phyloP scores from a whole-genome alignment of 768 basidiomycete species.

The Xerocomus brunneocitrinus region DNA sequence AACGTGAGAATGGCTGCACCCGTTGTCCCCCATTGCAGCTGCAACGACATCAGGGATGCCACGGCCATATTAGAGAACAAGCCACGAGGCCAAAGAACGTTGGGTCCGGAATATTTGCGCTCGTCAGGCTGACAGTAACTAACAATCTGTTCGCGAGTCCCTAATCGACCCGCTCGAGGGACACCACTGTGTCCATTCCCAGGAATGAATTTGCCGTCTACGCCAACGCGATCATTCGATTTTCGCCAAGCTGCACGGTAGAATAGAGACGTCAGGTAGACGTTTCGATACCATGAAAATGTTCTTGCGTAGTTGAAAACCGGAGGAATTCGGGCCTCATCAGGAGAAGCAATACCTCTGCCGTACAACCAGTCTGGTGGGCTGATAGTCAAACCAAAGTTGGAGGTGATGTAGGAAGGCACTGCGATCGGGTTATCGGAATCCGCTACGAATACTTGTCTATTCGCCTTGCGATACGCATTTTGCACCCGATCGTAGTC shows the following conservation, averaged over 20 bases:
- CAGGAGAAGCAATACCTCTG: constrained; percentile 14
- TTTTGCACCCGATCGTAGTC: constrained; percentile 29
- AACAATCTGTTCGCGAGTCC: constrained; percentile 14
- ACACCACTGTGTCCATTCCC: too few relatives aligned
- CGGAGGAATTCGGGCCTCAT: constrained; percentile 22
- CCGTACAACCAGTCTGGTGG: background rate
- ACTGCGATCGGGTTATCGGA: background rate
- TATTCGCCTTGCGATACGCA: constrained; percentile 15
- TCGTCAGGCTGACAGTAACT: constrained; percentile 17
- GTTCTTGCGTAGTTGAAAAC: constrained; percentile 24
- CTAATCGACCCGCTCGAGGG: too few relatives aligned
- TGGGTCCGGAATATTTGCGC: background rate
- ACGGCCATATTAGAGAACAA: constrained; percentile 23
- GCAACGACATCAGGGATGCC: constrained; percentile 28
- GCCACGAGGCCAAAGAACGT: constrained; percentile 20
- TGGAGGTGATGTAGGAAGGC: background rate
- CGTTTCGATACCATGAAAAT: constrained; percentile 18
- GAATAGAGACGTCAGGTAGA: constrained; percentile 12
- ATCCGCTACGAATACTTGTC: background rate
- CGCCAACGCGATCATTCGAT: background rate
- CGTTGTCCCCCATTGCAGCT: constrained; percentile 30
- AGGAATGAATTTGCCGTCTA: background rate
- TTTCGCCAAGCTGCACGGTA: constrained; percentile 17
- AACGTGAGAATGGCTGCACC: constrained; percentile 25
- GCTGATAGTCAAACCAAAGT: constrained; percentile 16